Evolutionary conservation across 2,329 filamentous ascomycete genomes (phyloP), one percentile per base, ranked within the genome.

Genomic region (Cladobotryum mycophilum): DNA sequence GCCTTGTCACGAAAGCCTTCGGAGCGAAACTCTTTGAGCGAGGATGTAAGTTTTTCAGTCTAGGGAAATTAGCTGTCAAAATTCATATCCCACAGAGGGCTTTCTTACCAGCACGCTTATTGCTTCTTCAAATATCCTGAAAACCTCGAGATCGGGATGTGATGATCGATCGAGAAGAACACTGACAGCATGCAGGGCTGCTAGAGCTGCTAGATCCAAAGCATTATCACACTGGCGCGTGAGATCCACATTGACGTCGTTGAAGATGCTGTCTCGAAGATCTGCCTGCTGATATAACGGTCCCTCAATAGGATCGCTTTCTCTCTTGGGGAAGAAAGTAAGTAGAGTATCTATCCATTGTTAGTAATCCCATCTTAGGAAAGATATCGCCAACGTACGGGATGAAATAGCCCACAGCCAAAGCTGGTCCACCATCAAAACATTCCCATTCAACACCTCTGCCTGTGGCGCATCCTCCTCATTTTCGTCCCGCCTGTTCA

Each of bases 391-490:
- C 14, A 18, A 65, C 74, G 65, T 60, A 79, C 76, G 74, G 14
- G 68, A 75, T 49, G 79, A 71, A n/a, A 81, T 70, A 0, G 71
- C 74, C 78, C 78, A 81, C 0, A 85, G 61, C 82, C 82, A 85
- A 1, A 85, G 62, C 58, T 85, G 81, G 52, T 85, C 82, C 0
- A 85, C 78, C 79, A 85, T 85, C n/a, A 85, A 62, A 3, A 81
- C 72, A 37, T 84, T 83, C 0, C 80, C 78, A 22, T 80, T 72
- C 2, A 75, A 60, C 2, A 78, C 63, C 9, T 69, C 64, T 2
- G 76, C 70, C 0, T 64, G 61, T 1, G 60, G 48, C 4, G 54
- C 52, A 3, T 59, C 51, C 2, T 48, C 53, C 5, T 53, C 56
- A 5, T 61, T 56, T 2, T 42, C 50, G 12, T 58, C 53, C 8